A percentile compares a stretch with the other conserved stretches of the same genome.
phyloP scores from a whole-genome alignment of 768 basidiomycete species.

The Mycena leptocephala region DNA sequence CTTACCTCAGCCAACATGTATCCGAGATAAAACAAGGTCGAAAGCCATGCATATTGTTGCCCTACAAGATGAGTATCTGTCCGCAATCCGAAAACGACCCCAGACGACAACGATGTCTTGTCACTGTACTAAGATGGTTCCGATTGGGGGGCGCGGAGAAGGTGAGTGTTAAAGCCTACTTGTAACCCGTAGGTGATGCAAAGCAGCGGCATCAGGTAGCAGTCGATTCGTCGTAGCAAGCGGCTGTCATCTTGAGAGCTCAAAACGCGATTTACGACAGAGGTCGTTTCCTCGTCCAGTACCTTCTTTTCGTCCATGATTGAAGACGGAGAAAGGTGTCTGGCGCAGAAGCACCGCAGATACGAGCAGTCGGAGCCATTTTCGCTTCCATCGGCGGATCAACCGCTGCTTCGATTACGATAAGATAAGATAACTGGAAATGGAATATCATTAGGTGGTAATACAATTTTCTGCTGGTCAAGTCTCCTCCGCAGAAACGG shows the following conservation, averaged over 20 bases:
- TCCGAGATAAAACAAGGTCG: conserved; percentile 19
- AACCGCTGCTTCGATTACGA: conserved; percentile 2
- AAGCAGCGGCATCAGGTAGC: conserved; percentile 22
- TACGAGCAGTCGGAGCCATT: not conserved
- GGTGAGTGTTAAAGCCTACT: not conserved
- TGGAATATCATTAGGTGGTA: conserved; percentile 13
- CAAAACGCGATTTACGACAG: not conserved
- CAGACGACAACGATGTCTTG: conserved; percentile 21
- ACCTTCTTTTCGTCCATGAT: not conserved
- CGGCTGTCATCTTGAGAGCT: not conserved
- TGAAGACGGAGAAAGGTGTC: not conserved
- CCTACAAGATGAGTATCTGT: conserved; percentile 25
- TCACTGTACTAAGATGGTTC: conserved; percentile 12
- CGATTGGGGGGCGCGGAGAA: not conserved
- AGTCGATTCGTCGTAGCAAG: conserved; percentile 17
- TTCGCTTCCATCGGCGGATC: not conserved
- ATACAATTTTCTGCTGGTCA: conserved; percentile 1
- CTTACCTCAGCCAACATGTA: conserved; percentile 23
- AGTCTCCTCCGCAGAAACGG: not conserved
- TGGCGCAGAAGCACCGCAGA: conserved; percentile 1
- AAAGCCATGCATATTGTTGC: conserved; percentile 31
- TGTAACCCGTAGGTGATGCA: conserved; percentile 25
- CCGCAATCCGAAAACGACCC: conserved; percentile 20
- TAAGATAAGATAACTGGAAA: not conserved
- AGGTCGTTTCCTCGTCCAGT: not conserved